A percentile compares a stretch with the other conserved stretches of the same genome.
Conservation (phyloP, 306 rosid species). For the Corylus heterophylla region DNA sequence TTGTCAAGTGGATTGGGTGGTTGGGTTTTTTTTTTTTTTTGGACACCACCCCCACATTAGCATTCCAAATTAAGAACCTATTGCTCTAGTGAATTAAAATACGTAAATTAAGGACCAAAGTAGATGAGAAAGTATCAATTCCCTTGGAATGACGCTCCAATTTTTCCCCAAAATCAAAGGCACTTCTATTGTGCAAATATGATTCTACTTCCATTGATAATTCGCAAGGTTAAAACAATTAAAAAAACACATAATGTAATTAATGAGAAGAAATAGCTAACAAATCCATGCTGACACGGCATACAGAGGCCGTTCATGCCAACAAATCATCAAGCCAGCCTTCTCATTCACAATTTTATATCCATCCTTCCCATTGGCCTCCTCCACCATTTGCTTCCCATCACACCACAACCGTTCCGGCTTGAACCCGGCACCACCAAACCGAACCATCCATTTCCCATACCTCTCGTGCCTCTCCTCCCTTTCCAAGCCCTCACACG, state of each 20-base stretch:
- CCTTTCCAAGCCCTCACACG: conserved; percentile 31
- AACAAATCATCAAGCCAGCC: conserved; percentile 19
- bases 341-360: not conserved
- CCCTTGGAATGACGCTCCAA: too few relatives aligned
- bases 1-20: too few relatives aligned
- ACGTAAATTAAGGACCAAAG: not conserved
- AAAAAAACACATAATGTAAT: not conserved
- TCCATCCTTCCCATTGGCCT: conserved; percentile 6
- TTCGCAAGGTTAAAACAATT: not conserved
- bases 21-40: too few relatives aligned
- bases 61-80: too few relatives aligned
- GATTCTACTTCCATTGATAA: not conserved
- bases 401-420: conserved; percentile 25
- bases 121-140: not conserved
- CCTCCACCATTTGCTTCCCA: conserved; percentile 16
- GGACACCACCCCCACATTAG: too few relatives aligned
- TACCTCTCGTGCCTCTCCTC: conserved; percentile 28
- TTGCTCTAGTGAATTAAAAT: not conserved
- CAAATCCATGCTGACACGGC: conserved; percentile 27
- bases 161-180: not conserved
- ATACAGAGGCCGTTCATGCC: conserved; percentile 29
- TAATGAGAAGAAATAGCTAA: not conserved
- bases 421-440: conserved; percentile 24
- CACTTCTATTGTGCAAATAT: not conserved
- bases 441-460: conserved; percentile 26